Evolutionary conservation across 2,329 filamentous ascomycete species (phyloP).

Genomic region (Xylariales sp.): DNA sequence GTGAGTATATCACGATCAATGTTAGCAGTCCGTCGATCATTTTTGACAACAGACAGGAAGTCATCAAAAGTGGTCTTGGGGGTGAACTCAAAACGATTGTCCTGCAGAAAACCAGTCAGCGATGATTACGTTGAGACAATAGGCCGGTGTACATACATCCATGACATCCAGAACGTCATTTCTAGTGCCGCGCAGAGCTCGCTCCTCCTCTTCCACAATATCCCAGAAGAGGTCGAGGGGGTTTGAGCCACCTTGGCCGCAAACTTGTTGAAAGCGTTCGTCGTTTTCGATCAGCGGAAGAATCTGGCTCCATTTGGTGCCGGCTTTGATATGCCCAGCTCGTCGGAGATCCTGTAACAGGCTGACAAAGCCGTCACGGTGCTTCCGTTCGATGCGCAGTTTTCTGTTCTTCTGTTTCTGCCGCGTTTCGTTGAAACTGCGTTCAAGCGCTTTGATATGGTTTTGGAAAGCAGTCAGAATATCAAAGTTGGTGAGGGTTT

Average conservation of each 20-base stretch:
- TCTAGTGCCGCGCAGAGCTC: conserved; percentile 72
- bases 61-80: conserved; percentile 84
- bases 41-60: conserved; percentile 76
- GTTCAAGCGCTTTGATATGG: conserved; percentile 89
- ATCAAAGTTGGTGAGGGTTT: conserved; percentile 80
- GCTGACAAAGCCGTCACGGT: conserved; percentile 73
- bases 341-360: conserved; percentile 71
- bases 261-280: conserved; percentile 75
- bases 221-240: conserved; percentile 96
- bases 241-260: conserved; percentile 78
- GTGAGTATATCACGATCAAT: conserved; percentile 75
- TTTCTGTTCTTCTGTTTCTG: conserved; percentile 83
- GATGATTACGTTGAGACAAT: not conserved
- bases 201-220: conserved; percentile 87
- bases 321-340: conserved; percentile 80
- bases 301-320: conserved; percentile 84
- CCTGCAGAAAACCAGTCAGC: conserved; percentile 49
- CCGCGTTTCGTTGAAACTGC: conserved; percentile 83
- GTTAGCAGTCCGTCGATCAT: conserved; percentile 83
- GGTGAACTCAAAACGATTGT: conserved; percentile 87
- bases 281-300: conserved; percentile 73
- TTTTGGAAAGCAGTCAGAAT: conserved; percentile 90
- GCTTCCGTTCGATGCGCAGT: conserved; percentile 77
- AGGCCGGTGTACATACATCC: conserved; percentile 56
- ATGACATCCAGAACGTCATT: conserved; percentile 86